Base-by-base conservation (phyloP, 331 rosid genomes). In the Erythrophleum ivorense region DNA sequence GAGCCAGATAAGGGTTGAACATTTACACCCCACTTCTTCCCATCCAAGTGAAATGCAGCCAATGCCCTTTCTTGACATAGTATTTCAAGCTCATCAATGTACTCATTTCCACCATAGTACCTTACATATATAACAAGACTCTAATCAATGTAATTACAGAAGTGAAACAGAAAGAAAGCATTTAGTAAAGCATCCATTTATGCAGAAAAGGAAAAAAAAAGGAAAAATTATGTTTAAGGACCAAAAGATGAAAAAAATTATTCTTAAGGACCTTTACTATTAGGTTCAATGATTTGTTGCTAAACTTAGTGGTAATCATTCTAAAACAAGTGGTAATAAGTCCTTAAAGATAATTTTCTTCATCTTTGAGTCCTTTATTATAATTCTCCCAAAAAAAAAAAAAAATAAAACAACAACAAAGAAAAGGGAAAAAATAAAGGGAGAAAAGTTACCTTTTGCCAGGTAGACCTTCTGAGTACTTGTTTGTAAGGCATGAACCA, bases 1-100 rank as follows among this genome's bases (percentile, higher is more conserved):
- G 98, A 95, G 78, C 99, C 99, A 72, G 99, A 93, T 73, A 95
- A 80, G 2, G 99, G 94, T 74, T 95, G 99, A 71, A 93, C 99
- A 85, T 93, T 95, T 60, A 95, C 99, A 62, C 98, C 97, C 98
- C 99, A 95, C 59, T 93, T 85, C 50, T 72, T 86, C 49, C 83
- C 88, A 77, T 95, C 96, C 50, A 91, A 70, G 82, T 73, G 97
- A 85, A 93, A 95, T 66, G 98, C 94, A 41, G 88, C 90, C 19
- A 95, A 86, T 49, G 98, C 99, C 86, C 99, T 92, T 81, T 89
- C 81, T 82, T 95, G 99, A 76, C 99, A 93, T 18, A 92, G 87
- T 63, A 62, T 93, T 86, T 95, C 99, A 19, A 93, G 98, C 87
- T 87, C 95, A 73, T 95, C 99, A 82, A 95, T 95, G 86, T 78